Evolutionary conservation across 2,329 filamentous ascomycete species (phyloP).

Genomic region (Grosmannia serpens): DNA sequence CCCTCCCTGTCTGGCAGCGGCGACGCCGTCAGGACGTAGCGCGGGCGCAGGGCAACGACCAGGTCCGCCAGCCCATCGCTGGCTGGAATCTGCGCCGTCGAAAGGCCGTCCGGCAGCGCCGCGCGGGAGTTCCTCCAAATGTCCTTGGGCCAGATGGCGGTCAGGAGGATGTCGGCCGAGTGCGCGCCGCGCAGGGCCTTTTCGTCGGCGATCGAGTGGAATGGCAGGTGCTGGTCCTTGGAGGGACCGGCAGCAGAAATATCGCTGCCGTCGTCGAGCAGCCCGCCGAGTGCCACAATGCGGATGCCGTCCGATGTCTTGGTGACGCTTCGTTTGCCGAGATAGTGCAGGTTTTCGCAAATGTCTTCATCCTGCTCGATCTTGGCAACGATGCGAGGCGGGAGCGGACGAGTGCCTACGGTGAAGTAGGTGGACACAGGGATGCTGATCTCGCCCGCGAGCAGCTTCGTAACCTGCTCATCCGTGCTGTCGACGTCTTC

Average conservation of each 20-base stretch:
- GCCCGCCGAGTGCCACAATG: constrained; percentile 77
- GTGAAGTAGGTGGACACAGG: constrained; percentile 87
- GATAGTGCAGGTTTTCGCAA: constrained; percentile 81
- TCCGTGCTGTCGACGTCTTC: constrained; percentile 35
- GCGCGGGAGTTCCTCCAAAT: constrained; percentile 60
- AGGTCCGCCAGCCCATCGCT: constrained; percentile 67
- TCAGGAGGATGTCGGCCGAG: constrained; percentile 75
- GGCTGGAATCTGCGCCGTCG: constrained; percentile 35
- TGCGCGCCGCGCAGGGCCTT: constrained; percentile 65
- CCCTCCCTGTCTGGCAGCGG: constrained; percentile 18
- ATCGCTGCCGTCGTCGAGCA: constrained; percentile 41
- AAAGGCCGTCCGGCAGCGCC: constrained; percentile 31
- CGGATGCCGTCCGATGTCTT: constrained; percentile 84
- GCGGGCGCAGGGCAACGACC: constrained; percentile 68
- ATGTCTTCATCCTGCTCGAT: constrained; percentile 39
- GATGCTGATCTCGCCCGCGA: constrained; percentile 61
- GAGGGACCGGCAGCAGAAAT: constrained; percentile 36
- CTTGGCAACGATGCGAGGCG: constrained; percentile 55
- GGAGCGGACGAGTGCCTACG: constrained; percentile 62
- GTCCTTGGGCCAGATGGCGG: constrained; percentile 70
- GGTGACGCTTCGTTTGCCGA: constrained; percentile 75
- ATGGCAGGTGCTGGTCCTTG: constrained; percentile 63
- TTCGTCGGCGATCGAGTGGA: constrained; percentile 67
- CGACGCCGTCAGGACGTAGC: constrained; percentile 66
- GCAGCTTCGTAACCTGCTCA: constrained; percentile 47